Conservation (phyloP, 352 stramenopile genomes). For the Pythium volutum region DNA sequence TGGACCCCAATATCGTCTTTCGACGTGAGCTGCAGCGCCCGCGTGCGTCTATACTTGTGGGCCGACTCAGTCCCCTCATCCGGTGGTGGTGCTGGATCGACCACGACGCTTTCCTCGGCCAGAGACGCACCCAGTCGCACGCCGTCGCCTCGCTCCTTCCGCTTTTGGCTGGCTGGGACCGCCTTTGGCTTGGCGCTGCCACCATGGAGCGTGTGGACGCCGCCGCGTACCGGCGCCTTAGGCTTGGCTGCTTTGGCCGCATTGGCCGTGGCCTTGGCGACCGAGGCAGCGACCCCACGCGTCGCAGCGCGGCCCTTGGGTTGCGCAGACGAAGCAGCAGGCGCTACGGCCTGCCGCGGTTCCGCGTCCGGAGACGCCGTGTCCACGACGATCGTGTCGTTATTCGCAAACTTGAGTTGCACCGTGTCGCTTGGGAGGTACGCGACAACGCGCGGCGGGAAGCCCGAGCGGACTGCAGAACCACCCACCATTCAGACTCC, state of each 20-base stretch:
- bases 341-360: conserved; percentile 17
- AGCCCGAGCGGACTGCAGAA: conserved; percentile 57
- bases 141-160: conserved; percentile 43
- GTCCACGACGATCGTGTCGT: conserved; percentile 71
- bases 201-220: conserved; percentile 53
- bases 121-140: conserved; percentile 56
- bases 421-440: conserved; percentile 36
- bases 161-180: conserved; percentile 1
- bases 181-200: conserved; percentile 11
- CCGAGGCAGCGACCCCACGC: conserved; percentile 19
- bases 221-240: conserved; percentile 19
- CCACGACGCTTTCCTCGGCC: conserved; percentile 25
- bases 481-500: neutral
- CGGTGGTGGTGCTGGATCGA: conserved; percentile 5
- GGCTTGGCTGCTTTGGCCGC: conserved; percentile 2
- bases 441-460: conserved; percentile 49
- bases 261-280: conserved; percentile 10
- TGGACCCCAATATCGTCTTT: conserved; percentile 75
- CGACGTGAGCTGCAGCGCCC: conserved; percentile 58
- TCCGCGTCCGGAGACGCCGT: conserved; percentile 19
- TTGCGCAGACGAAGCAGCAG: neutral
- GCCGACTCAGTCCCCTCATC: neutral
- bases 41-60: conserved; percentile 52
- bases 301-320: conserved; percentile 8
- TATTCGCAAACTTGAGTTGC: conserved; percentile 51